Percentiles rank a stretch among this genome's conserved stretches.
These are phyloP conservation scores for Passalora sequoiae DNA, from an alignment of 2,329 filamentous ascomycete species.

Conservation along the genomic window DNA sequence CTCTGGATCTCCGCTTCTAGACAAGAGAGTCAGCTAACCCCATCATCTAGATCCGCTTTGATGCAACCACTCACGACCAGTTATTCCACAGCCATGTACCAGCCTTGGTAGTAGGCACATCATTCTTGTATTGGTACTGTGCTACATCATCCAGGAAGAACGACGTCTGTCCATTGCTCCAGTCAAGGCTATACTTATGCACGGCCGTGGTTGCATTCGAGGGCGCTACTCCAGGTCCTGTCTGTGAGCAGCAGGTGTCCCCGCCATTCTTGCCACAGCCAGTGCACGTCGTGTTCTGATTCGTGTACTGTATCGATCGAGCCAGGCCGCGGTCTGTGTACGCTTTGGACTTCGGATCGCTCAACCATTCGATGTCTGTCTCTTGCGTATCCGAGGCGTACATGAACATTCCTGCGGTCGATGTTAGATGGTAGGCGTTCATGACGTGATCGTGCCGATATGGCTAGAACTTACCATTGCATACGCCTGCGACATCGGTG, in stretches of 20 bases:
- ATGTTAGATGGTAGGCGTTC: neutral
- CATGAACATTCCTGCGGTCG: slow-evolving; percentile 19
- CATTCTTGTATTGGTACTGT: slow-evolving; percentile 8
- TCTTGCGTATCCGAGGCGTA: slow-evolving; percentile 22
- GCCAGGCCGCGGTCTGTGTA: slow-evolving; percentile 8
- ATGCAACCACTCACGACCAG: slow-evolving; percentile 16
- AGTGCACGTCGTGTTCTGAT: slow-evolving; percentile 13
- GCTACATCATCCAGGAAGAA: slow-evolving; percentile 21
- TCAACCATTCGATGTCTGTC: slow-evolving; percentile 25
- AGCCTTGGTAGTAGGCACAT: slow-evolving; percentile 18
- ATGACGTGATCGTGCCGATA: neutral
- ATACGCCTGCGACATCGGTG: slow-evolving; percentile 13
- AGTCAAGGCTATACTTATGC: slow-evolving; percentile 25
- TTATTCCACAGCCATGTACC: slow-evolving; percentile 23
- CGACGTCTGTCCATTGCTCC: slow-evolving; percentile 11
- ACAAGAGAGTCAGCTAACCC: slow-evolving; percentile 1
- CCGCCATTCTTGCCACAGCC: slow-evolving; percentile 5
- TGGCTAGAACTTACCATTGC: slow-evolving; percentile 9
- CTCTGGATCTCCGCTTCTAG: slow-evolving; percentile 19
- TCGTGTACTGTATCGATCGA: slow-evolving; percentile 16
- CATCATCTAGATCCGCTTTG: neutral
- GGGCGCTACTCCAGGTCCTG: neutral
- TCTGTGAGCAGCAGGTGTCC: no score
- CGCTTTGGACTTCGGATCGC: slow-evolving; percentile 14
- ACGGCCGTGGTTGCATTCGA: slow-evolving; percentile 11